Evolutionary conservation across 257 asterid genomes (phyloP).

Genomic region (Solanum chmielewskii): DNA sequence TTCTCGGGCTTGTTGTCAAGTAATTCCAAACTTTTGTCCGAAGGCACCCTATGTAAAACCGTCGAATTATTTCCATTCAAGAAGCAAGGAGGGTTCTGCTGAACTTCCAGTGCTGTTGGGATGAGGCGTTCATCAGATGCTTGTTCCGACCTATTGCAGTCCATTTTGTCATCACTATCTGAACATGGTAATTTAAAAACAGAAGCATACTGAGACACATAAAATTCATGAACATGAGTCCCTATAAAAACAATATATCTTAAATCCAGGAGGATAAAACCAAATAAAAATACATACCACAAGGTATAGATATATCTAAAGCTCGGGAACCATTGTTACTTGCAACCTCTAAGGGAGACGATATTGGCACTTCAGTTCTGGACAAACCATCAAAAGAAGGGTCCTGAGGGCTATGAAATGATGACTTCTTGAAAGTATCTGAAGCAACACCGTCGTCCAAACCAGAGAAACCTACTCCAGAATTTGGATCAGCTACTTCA

Average conservation of each 20-base stretch:
- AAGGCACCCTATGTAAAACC: background rate
- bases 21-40: background rate
- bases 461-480: constrained; percentile 10
- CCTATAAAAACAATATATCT: background rate
- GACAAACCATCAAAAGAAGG: constrained; percentile 1
- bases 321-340: constrained; percentile 1
- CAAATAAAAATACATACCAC: constrained; percentile 18
- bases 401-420: constrained; percentile 1
- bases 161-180: constrained; percentile 25
- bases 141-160: constrained; percentile 26
- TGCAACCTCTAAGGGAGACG: constrained; percentile 3
- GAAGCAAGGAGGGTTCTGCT: background rate
- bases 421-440: constrained; percentile 2
- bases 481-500: constrained; percentile 9
- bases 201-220: background rate
- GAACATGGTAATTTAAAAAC: constrained; percentile 5
- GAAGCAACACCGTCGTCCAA: constrained; percentile 6
- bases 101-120: background rate
- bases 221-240: background rate
- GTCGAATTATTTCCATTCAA: background rate
- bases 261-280: background rate
- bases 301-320: constrained; percentile 22
- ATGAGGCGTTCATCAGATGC: constrained; percentile 16
- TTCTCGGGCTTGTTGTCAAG: constrained; percentile 12
- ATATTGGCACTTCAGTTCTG: background rate